Evolutionary conservation across 805 yeast species (phyloP).

Genomic region (Metschnikowia dekortorum): DNA sequence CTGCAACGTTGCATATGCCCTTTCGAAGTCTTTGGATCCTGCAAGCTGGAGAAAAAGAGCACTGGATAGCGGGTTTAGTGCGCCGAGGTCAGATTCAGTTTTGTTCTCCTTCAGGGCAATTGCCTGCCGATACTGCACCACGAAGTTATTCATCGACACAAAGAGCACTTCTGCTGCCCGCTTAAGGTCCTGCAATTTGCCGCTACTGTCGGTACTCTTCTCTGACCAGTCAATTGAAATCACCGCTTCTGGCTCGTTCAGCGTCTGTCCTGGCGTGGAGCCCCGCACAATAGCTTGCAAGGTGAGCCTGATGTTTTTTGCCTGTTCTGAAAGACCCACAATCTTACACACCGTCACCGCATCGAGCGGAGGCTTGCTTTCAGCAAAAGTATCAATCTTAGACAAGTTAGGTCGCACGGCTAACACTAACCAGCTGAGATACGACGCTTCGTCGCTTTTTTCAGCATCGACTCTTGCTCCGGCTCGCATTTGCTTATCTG

Average conservation of each 20-base stretch:
- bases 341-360: slow-evolving; percentile 43
- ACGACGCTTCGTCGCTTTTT: slow-evolving; percentile 8
- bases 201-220: slow-evolving; percentile 12
- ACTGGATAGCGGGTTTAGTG: slow-evolving; percentile 57
- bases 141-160: slow-evolving; percentile 36
- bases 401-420: slow-evolving; percentile 32
- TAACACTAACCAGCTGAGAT: slow-evolving; percentile 35
- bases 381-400: slow-evolving; percentile 22
- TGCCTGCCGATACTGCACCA: slow-evolving; percentile 35
- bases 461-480: neutral
- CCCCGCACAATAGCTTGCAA: slow-evolving; percentile 51
- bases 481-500: slow-evolving; percentile 5
- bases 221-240: slow-evolving; percentile 25
- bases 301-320: slow-evolving; percentile 41
- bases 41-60: slow-evolving; percentile 53
- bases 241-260: slow-evolving; percentile 20
- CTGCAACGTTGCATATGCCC: slow-evolving; percentile 41
- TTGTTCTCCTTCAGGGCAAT: slow-evolving; percentile 14
- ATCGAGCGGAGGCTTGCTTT: slow-evolving; percentile 1
- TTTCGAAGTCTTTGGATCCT: slow-evolving; percentile 42
- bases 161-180: slow-evolving; percentile 21
- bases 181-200: slow-evolving; percentile 19
- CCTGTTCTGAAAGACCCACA: slow-evolving; percentile 43
- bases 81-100: slow-evolving; percentile 30
- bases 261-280: slow-evolving; percentile 6